Evolutionary conservation across 2,329 filamentous ascomycete genomes (phyloP), one percentile per base, ranked within the genome.

Genomic region (Exserohilum rostratum): DNA sequence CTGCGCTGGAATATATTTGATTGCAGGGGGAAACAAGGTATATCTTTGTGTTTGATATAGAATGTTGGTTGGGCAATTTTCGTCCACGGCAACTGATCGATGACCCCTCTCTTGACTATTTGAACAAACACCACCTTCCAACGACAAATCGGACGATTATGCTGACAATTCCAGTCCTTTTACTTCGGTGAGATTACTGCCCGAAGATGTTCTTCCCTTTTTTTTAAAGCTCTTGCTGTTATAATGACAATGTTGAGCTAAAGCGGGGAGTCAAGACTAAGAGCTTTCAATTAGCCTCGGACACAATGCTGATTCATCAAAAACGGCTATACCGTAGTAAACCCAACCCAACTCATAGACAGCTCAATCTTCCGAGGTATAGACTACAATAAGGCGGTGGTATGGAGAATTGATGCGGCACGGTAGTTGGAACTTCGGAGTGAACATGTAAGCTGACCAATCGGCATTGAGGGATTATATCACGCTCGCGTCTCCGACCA

Each of bases 381-480:
- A 25, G 3, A 11, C 25, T 40, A 2, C 9, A 29, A 18, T 3
- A 42, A 7, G n/a, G 20, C 17, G 22, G 13, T n/a, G 39, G 25
- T 29, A 30, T n/a, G 27, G 9, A n/a, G 9, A 18, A 12, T 10
- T 27, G 25, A 18, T 29, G 39, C 15, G n/a, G 35, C 27, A 33
- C 13, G 13, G 35, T 25, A 15, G 13, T 33, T n/a, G 13, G 11
- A 13, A 34, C 6, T 30, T 25, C 22, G 22, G 39, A 38, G 34
- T 29, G 27, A 46, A 46, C 25, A 34, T 15, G 6, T 5, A 38
- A 44, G 35, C 25, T 27, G 30, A 20, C 30, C 20, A 34, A 45
- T 34, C 30, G 43, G 43, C 39, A n/a, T 45, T 31, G 18, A 12
- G 22, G 30, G 37, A 46, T 55, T 37, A 46, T 42, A 43, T 50